Conservation (phyloP, 2,329 filamentous ascomycete genomes). For the Arthrobotrys entomopaga region DNA sequence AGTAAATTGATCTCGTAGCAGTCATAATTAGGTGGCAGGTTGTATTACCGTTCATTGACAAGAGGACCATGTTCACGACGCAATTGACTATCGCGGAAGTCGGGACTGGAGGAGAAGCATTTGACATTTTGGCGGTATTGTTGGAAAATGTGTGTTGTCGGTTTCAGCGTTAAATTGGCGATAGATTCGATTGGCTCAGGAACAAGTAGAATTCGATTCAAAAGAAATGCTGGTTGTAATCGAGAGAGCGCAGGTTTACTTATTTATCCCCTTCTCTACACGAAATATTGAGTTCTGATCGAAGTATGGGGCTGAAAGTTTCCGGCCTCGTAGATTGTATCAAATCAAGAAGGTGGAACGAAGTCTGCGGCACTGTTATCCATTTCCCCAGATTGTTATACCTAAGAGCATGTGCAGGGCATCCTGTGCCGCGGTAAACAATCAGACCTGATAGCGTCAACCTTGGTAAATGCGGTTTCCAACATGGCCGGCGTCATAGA, state of each 20-base stretch:
- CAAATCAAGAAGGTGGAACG: conserved; percentile 33
- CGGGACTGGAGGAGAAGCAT: conserved; percentile 32
- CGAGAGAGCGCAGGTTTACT: background rate
- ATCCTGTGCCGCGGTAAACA: conserved; percentile 32
- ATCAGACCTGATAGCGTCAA: background rate
- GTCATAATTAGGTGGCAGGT: background rate
- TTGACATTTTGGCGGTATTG: conserved; percentile 29
- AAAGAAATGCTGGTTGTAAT: background rate
- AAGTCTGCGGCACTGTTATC: background rate
- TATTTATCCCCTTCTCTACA: background rate
- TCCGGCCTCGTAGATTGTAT: conserved; percentile 9
- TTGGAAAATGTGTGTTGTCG: conserved; percentile 6
- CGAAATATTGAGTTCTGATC: background rate
- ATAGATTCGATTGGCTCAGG: background rate
- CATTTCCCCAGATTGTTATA: background rate
- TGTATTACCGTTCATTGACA: conserved; percentile 34
- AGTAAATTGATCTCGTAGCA: background rate
- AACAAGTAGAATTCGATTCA: background rate
- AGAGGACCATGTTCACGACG: conserved; percentile 44
- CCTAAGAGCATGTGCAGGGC: conserved; percentile 13
- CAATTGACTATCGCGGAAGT: conserved; percentile 53
- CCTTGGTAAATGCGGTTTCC: background rate
- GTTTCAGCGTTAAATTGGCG: background rate
- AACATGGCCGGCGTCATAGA: background rate
- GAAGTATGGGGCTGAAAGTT: conserved; percentile 20